A percentile compares a stretch with the other conserved stretches of the same genome.
Evolutionary conservation across 352 stramenopile species (phyloP).

Genomic region (Pythium apleroticum): DNA sequence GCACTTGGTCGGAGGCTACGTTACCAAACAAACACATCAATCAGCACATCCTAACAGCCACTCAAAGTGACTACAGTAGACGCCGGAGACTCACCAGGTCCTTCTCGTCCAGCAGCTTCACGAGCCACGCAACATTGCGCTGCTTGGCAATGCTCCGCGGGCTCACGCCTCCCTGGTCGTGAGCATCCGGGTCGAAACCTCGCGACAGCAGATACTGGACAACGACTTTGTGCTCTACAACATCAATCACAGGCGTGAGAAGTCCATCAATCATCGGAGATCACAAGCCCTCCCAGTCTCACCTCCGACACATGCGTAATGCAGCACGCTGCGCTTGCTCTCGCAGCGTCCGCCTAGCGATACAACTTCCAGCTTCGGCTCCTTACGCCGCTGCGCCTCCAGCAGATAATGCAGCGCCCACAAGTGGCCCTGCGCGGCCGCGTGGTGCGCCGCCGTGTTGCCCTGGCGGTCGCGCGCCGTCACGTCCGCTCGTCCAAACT

Average conservation of each 20-base stretch:
- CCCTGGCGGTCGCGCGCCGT: slow-evolving; percentile 51
- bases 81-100: slow-evolving; percentile 14
- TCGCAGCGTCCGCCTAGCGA: slow-evolving; percentile 31
- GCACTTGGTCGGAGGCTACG: slow-evolving; percentile 49
- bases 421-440: slow-evolving; percentile 65
- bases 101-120: slow-evolving; percentile 44
- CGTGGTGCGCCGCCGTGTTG: slow-evolving; percentile 72
- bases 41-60: no score
- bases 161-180: slow-evolving; percentile 44
- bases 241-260: background rate
- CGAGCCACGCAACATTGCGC: slow-evolving; percentile 43
- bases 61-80: background rate
- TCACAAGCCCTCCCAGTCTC: background rate
- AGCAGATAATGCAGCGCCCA: slow-evolving; percentile 77
- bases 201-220: slow-evolving; percentile 65
- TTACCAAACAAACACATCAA: no score
- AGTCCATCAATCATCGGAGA: background rate
- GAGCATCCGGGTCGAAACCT: slow-evolving; percentile 51
- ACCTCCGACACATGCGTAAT: slow-evolving; percentile 57
- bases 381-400: slow-evolving; percentile 36
- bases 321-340: slow-evolving; percentile 41
- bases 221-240: slow-evolving; percentile 61
- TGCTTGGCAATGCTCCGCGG: slow-evolving; percentile 43
- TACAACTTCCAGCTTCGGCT: slow-evolving; percentile 19
- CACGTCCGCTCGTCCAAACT: slow-evolving; percentile 49